Conservation (phyloP, 2,329 filamentous ascomycete species). For the Xylaria sp. region DNA sequence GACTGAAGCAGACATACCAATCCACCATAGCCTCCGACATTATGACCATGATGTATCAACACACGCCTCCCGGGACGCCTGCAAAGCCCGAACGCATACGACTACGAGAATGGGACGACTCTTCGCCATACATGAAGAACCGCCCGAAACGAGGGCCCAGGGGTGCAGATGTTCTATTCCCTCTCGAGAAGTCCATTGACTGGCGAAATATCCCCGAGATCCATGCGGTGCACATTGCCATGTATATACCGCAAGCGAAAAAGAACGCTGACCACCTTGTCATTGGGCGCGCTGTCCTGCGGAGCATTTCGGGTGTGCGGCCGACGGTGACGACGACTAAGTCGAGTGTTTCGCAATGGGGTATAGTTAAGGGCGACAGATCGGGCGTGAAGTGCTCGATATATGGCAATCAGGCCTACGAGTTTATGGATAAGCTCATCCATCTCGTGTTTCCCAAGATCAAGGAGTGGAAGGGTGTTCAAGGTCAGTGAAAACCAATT, state of each 20-base stretch:
- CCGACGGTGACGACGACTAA: conserved; percentile 73
- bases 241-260: conserved; percentile 71
- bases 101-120: conserved; percentile 84
- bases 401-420: conserved; percentile 78
- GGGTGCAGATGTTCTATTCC: conserved; percentile 72
- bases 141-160: conserved; percentile 83
- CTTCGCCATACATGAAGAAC: conserved; percentile 93
- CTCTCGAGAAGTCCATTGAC: conserved; percentile 74
- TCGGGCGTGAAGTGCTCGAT: conserved; percentile 80
- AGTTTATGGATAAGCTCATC: conserved; percentile 89
- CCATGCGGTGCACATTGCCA: conserved; percentile 79
- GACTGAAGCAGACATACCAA: conserved; percentile 88
- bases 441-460: conserved; percentile 92
- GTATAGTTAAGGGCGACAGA: conserved; percentile 71
- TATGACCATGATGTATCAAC: conserved; percentile 85
- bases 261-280: conserved; percentile 77
- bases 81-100: conserved; percentile 62
- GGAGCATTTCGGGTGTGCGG: conserved; percentile 82
- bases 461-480: conserved; percentile 87
- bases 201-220: conserved; percentile 88
- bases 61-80: conserved; percentile 78
- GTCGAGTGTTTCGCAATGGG: conserved; percentile 75
- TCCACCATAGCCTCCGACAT: conserved; percentile 86
- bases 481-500: conserved; percentile 43
- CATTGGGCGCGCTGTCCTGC: conserved; percentile 81